A percentile compares a stretch with the other conserved stretches of the same genome.
Evolutionary conservation across 257 asterid genomes (phyloP).

Genomic region (Nicotiana benthamiana): DNA sequence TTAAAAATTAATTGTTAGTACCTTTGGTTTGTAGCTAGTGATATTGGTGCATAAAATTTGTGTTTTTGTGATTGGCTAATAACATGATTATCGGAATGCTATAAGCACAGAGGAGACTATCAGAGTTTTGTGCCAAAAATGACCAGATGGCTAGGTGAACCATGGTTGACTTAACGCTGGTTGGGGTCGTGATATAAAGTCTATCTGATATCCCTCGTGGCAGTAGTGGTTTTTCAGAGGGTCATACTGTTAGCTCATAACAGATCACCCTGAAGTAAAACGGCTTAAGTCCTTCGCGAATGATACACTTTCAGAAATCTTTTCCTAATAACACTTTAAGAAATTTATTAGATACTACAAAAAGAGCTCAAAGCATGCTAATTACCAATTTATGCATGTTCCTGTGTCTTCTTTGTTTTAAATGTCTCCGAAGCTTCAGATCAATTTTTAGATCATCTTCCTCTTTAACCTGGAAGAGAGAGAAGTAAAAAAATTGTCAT

Average conservation of each 20-base stretch:
- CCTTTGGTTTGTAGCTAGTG: not conserved
- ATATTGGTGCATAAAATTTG: not conserved
- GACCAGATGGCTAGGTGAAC: not conserved
- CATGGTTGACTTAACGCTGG: not conserved
- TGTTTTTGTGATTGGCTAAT: not conserved
- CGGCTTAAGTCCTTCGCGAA: not conserved
- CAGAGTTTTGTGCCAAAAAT: not conserved
- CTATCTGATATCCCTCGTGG: not conserved
- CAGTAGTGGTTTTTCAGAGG: not conserved
- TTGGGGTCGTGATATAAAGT: not conserved
- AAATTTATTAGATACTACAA: not conserved
- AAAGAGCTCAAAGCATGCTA: not conserved
- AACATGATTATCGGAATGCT: not conserved
- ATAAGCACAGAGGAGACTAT: not conserved
- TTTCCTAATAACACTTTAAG: not conserved
- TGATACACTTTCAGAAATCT: not conserved
- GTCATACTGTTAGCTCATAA: not conserved
- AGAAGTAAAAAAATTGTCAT: not conserved
- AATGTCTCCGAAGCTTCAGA: conserved; percentile 54
- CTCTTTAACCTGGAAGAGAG: conserved; percentile 68
- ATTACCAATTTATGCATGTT: conserved; percentile 54
- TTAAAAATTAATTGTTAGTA: not conserved
- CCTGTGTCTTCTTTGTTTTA: conserved; percentile 61
- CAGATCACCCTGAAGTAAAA: not conserved
- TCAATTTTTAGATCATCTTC: conserved; percentile 75